Evolutionary conservation across 257 asterid species (phyloP), one percentile per base, ranked within the genome.

Genomic region (Petunia secreta): DNA sequence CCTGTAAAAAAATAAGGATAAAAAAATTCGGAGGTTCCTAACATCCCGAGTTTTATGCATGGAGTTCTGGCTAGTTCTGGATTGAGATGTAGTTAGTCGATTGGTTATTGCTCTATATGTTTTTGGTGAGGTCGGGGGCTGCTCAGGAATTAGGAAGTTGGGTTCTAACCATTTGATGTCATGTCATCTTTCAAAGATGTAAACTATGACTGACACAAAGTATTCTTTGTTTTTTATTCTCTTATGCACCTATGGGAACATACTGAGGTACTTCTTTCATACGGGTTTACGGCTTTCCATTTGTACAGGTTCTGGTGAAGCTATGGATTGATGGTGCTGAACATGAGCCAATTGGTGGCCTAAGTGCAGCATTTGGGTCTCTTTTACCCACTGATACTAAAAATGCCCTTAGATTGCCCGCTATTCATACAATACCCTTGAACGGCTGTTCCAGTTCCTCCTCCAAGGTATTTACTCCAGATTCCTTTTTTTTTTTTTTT

Each of bases 361-460:
- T 73, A 73, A 73, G 48, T 73, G 78, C 78, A 5, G 62, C 78
- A 73, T 73, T 73, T 73, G 78, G 78, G 59, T 50, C 78, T 55
- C 60, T 81, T 71, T 83, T 96, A 76, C 94, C 99, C 74, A 79
- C 89, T 53, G 75, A 85, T 75, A 81, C 85, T 37, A 78, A 91
- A 75, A 81, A 84, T 62, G 90, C 87, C 83, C 85, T 76, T 68
- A 89, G 89, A 84, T 77, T 87, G 65, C 86, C 91, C 60, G 92
- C 89, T 84, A 79, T 81, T 46, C 85, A 83, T 83, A 65, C 98
- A 25, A 77, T 87, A 60, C 98, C 98, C 58, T 76, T 90, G 76
- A 84, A 86, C 87, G 79, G 95, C 84, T 96, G 99, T 84, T 83
- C 94, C 69, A 66, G 79, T 66, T 85, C 90, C 38, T 86, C 97